Evolutionary conservation across 805 yeast genomes (phyloP), one percentile per base, ranked within the genome.

Genomic region (Pichia manshurica): DNA sequence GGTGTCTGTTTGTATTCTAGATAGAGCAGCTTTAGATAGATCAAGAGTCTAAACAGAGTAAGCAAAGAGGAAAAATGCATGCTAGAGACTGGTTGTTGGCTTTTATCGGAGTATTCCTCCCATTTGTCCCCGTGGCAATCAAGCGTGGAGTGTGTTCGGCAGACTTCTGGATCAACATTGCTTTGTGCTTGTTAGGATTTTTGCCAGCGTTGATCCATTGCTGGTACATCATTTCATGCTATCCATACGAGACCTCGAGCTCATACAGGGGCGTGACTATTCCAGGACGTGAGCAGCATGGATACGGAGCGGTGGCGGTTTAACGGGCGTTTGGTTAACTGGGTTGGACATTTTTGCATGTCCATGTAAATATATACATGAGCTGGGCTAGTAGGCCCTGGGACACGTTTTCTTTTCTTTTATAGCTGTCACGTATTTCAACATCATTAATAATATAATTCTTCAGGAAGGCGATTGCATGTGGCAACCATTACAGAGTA

Each of bases 131-230:
- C 8, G 90, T 84, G 21, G 73, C 79, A 42, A 60, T 82, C 52
- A 84, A 84, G 63, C 68, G 86, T 56, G 90, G 90, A 1, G 56
- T 75, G 45, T 71, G 72, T 46, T 74, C 83, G 4, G 74, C 78
- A 33, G 86, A 80, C 57, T 77, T 73, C 54, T 68, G 75, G 67
- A 76, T 84, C 51, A 84, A 84, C 60, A 69, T 84, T 41, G 79
- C 84, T 6, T 72, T 87, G 28, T 83, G 88, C 63, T 58, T 78
- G 48, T 70, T 87, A 39, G 93, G 95, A 1, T 81, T 73, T 61
- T 59, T 87, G 46, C 95, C 95, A 0, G 95, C 93, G 10, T 73
- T 86, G 33, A 64, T 87, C 51, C 95, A 87, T 59, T 69, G 83
- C 36, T 82, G 87, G 78, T 87, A 85, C 64, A 82, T 87, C 57